phyloP scores from a whole-genome alignment of 257 asterid species.

The Hygrophila difformis region DNA sequence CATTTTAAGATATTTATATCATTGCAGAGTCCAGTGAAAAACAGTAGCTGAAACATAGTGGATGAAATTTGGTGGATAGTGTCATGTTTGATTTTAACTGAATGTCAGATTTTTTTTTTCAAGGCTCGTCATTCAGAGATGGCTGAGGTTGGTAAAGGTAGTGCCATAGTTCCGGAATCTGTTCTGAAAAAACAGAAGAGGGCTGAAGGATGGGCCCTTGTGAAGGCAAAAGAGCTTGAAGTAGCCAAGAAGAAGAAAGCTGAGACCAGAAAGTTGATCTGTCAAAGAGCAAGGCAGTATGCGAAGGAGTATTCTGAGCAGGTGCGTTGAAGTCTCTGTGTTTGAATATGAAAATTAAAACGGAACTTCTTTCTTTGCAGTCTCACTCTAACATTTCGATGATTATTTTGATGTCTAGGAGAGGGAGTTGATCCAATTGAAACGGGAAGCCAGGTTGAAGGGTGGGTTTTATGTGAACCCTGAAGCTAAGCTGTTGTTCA shows the following conservation, averaged over 20 bases:
- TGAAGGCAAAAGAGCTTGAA: slow-evolving; percentile 36
- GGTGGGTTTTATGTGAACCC: slow-evolving; percentile 79
- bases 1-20: too few species aligned
- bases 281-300: slow-evolving; percentile 36
- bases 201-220: slow-evolving; percentile 55
- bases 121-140: too few species aligned
- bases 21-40: too few species aligned
- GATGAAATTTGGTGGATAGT: too few species aligned
- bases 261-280: slow-evolving; percentile 44
- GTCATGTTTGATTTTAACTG: too few species aligned
- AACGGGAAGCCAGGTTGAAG: slow-evolving; percentile 76
- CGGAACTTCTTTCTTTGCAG: too few species aligned
- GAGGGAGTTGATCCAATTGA: slow-evolving; percentile 46
- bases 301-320: slow-evolving; percentile 43
- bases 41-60: too few species aligned
- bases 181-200: slow-evolving; percentile 74
- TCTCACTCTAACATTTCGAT: background rate
- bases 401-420: slow-evolving; percentile 23
- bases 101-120: too few species aligned
- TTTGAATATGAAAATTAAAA: background rate
- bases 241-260: slow-evolving; percentile 40
- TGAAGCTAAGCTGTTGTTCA: slow-evolving; percentile 55
- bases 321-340: slow-evolving; percentile 12
- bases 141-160: slow-evolving; percentile 27
- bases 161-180: slow-evolving; percentile 42